Percentiles rank a stretch among this genome's conserved stretches.
Evolutionary conservation across 495 filamentous ascomycete genomes (phyloP).

Genomic region (Astrothelium subdiscretum): DNA sequence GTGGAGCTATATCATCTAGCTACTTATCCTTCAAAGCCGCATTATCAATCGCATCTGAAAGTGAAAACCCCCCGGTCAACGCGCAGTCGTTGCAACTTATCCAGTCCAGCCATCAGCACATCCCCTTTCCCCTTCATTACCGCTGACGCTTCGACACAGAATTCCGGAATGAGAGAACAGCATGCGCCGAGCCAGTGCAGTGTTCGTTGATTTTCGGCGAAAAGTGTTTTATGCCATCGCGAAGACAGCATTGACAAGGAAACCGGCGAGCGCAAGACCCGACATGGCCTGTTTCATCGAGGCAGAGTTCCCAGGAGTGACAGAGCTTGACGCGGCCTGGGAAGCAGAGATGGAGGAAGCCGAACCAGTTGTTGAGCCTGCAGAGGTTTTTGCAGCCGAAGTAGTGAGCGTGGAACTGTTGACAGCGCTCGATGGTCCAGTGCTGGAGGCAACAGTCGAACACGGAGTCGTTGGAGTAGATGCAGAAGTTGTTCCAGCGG

Average conservation of each 20-base stretch:
- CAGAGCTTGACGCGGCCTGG: background rate
- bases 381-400: background rate
- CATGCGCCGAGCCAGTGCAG: background rate
- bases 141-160: background rate
- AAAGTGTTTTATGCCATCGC: background rate
- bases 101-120: background rate
- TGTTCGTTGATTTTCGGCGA: background rate
- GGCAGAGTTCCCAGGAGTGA: background rate
- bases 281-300: background rate
- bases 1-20: background rate
- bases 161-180: background rate
- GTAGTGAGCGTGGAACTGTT: background rate
- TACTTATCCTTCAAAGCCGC: background rate
- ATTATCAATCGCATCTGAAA: background rate
- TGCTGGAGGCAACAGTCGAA: background rate
- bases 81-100: background rate
- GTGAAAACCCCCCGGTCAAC: no score
- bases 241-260: background rate
- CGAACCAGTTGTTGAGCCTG: background rate
- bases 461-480: background rate
- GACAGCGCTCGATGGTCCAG: background rate
- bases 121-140: background rate
- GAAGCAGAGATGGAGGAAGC: background rate
- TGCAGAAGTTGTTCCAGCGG: no score
- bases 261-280: background rate